These are phyloP conservation scores for Trametes cingulata DNA, from an alignment of 768 basidiomycete genomes.

Conservation along the genomic window DNA sequence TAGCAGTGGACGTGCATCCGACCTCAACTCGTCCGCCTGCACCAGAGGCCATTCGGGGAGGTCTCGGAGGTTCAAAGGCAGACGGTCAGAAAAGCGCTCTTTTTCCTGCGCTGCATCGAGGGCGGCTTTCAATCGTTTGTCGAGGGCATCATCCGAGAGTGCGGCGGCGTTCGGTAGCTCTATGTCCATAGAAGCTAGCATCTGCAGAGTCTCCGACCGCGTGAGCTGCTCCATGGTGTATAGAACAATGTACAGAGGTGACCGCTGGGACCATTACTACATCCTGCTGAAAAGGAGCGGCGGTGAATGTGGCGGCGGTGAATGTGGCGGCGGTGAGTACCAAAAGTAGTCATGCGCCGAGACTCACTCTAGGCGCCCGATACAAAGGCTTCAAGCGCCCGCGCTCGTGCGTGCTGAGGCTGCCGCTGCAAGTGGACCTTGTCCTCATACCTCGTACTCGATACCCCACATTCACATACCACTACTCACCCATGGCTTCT, in stretches of 20 bases:
- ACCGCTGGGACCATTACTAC: too few species aligned
- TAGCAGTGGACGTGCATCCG: not conserved
- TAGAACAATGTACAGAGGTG: not conserved
- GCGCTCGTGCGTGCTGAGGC: too few species aligned
- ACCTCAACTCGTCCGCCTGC: not conserved
- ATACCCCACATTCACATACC: too few species aligned
- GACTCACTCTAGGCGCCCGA: too few species aligned
- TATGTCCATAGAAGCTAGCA: conserved; percentile 8
- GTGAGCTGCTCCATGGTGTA: conserved; percentile 2
- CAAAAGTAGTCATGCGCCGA: too few species aligned
- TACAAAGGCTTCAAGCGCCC: too few species aligned
- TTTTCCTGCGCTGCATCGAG: conserved; percentile 12
- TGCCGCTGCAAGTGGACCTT: too few species aligned
- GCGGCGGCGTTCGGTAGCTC: conserved; percentile 6
- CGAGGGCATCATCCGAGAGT: conserved; percentile 9
- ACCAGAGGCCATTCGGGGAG: conserved; percentile 4
- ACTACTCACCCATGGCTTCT: conserved; percentile 3
- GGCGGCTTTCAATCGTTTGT: conserved; percentile 8
- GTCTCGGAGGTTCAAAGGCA: not conserved
- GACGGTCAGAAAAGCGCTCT: not conserved
- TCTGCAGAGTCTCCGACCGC: conserved; percentile 2
- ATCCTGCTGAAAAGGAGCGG: not conserved
- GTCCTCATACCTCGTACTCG: too few species aligned
- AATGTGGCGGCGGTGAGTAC: too few species aligned
- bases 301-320: too few species aligned